phyloP scores from a whole-genome alignment of 352 stramenopile species.

The Aphanomyces invadans region DNA sequence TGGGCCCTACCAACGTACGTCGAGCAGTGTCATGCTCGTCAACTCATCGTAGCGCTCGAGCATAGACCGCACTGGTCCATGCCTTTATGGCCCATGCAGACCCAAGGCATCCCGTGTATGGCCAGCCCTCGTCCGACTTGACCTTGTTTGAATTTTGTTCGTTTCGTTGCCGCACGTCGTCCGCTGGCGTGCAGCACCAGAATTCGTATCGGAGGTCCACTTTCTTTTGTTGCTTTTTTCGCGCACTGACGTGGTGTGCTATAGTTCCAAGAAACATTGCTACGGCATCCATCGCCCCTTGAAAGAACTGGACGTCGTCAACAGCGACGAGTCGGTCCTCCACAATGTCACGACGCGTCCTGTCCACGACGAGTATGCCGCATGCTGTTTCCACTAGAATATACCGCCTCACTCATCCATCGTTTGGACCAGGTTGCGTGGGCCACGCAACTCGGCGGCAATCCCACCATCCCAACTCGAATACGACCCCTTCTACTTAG shows the following conservation, averaged over 20 bases:
- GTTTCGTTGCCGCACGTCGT: slow-evolving; percentile 66
- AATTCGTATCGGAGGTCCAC: slow-evolving; percentile 70
- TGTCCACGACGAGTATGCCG: neutral
- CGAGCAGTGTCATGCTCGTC: neutral
- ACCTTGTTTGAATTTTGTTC: slow-evolving; percentile 66
- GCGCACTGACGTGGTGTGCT: neutral
- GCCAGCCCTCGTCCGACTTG: slow-evolving; percentile 35
- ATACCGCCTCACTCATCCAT: slow-evolving; percentile 25
- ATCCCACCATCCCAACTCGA: slow-evolving; percentile 28
- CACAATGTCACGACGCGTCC: neutral
- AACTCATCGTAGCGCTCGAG: neutral
- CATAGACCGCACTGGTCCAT: slow-evolving; percentile 44
- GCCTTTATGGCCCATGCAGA: slow-evolving; percentile 57
- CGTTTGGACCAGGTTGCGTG: slow-evolving; percentile 22
- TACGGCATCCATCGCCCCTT: slow-evolving; percentile 60
- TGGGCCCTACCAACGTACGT: slow-evolving; percentile 65
- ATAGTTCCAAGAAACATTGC: slow-evolving; percentile 41
- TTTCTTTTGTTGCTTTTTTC: neutral
- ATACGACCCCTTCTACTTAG: slow-evolving; percentile 38
- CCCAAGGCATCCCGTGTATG: slow-evolving; percentile 52
- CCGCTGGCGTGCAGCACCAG: slow-evolving; percentile 64
- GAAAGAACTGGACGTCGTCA: slow-evolving; percentile 51
- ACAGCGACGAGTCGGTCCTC: slow-evolving; percentile 36
- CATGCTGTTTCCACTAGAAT: too few relatives aligned
- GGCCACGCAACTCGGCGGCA: slow-evolving; percentile 8